Base-by-base conservation (phyloP, 306 rosid genomes). In the Comarum palustre region DNA sequence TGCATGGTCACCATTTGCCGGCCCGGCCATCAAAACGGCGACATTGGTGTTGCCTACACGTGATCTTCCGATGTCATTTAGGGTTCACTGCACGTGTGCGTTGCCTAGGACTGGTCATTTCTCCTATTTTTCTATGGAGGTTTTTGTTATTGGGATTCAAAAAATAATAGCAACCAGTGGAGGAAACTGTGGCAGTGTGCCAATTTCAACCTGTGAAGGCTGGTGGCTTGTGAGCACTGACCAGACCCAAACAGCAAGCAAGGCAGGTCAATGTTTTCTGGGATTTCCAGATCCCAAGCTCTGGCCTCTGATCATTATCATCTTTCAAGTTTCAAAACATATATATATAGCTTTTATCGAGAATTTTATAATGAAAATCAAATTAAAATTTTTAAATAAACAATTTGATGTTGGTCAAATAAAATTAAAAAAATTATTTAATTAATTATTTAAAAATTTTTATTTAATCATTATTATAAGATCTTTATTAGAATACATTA, bases 21-120 rank as follows among this genome's bases (percentile, higher is more conserved):
- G 85, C 86, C 60, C 86, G 77, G 75, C 51, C 92, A 86, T 80
- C 85, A 48, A 85, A 83, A 82, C 78, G 89, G 91, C 84, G 74
- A 80, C 83, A 79, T 76, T 58, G 41, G 24, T 74, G 90, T 82
- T 69, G 64, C 74, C 62, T 54, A 75, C 89, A 87, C 89, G 91
- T 89, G 91, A 80, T 54, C 22, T 60, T 0, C 55, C 39, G 51
- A 78, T 55, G 65, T 6, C 54, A 31, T 66, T 29, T 70, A 12
- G 46, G 78, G 75, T 60, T 67, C 65, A 66, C 74, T 19, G 78
- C 89, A 81, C 85, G 86, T 80, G 84, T 76, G 86, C n/a, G 41
- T 41, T 73, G 75, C 80, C 73, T 76, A 61, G 76, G 65, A 72
- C 72, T 34, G 42, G 54, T 2, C 80, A 45, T 16, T 20, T 32